Base-by-base conservation (phyloP, 139 green algal species). In the Mesostigma viride region DNA sequence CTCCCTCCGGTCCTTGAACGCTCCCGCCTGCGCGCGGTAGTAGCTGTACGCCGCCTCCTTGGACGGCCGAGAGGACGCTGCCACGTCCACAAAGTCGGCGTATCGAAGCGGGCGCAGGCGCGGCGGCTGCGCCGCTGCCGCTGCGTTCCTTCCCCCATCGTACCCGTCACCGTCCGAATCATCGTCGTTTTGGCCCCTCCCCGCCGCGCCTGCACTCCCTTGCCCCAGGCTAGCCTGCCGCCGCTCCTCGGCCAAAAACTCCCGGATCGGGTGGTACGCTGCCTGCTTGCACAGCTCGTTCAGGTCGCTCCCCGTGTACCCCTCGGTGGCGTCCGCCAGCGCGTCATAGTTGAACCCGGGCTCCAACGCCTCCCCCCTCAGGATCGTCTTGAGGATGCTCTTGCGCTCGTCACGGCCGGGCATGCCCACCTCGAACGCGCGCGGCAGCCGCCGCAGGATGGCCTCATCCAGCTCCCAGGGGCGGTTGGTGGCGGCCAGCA, bases 401-500 rank as follows among this genome's bases (percentile, higher is more conserved):
- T 28, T 24, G 4, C 65, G 26, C n/a, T 65, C 27, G 3, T 22
- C 35, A 14, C 27, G 14, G 53, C 75, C 47, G 3, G 89, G 89
- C 67, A 94, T 76, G 2, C 76, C 75, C 17, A 93, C 76, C 73
- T 88, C 72, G 44, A 77, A 75, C 3, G 14, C 24, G 5, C 62
- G 69, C 22, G 71, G 71, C 0, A 78, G 57, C 40, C 86, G 70
- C 44, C 86, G 68, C 44, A 90, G 73, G 17, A 90, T 80, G 0
- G 85, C 85, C 27, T 86, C 80, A 66, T 94, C 84, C n/a, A 91
- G 77, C 20, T 79, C 70, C 45, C 67, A 73, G 2, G 75, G 74
- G n/a, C 84, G 82, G 77, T 97, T 96, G 31, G 91, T 96, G 8
- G 91, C 90, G 0, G 82, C 91, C 76, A 97, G 85, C 31, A 82